A percentile compares a stretch with the other conserved stretches of the same genome.
Conservation (phyloP, 2,329 filamentous ascomycete species). For the Aspergillus pseudoterreus region DNA sequence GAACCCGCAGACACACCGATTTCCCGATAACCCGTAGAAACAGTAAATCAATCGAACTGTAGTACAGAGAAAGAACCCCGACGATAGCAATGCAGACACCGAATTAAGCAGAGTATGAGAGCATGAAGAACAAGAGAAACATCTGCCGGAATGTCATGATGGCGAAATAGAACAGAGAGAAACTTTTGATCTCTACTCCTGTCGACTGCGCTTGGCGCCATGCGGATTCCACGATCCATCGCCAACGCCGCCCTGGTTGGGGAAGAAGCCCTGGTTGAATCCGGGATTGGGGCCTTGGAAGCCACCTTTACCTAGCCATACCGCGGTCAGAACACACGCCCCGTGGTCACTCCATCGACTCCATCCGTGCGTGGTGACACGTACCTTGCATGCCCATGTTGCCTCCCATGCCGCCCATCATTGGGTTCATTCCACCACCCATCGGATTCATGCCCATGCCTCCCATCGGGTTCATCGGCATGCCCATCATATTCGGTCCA, state of each 20-base stretch:
- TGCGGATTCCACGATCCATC: constrained; percentile 76
- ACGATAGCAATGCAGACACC: constrained; percentile 3
- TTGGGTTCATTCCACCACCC: constrained; percentile 57
- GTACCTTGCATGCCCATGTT: constrained; percentile 50
- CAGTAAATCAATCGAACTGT: constrained; percentile 5
- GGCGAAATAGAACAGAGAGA: background rate
- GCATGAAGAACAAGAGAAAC: background rate
- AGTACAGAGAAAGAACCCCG: constrained; percentile 11
- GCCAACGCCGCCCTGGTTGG: constrained; percentile 43
- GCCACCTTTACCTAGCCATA: constrained; percentile 44
- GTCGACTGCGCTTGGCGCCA: constrained; percentile 72
- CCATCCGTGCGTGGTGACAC: constrained; percentile 10
- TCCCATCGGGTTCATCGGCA: constrained; percentile 52
- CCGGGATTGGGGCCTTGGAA: constrained; percentile 67
- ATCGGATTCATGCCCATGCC: constrained; percentile 53
- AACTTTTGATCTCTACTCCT: constrained; percentile 52
- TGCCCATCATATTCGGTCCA: constrained; percentile 51
- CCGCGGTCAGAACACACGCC: constrained; percentile 17
- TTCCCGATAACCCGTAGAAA: constrained; percentile 15
- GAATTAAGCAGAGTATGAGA: constrained; percentile 6
- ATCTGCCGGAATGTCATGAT: background rate
- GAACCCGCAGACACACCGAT: constrained; percentile 13
- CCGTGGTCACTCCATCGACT: background rate
- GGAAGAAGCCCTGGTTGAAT: constrained; percentile 73
- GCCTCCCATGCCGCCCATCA: constrained; percentile 48